Evolutionary conservation across 129 eudicot species (phyloP).

Genomic region (Lonicera japonica): DNA sequence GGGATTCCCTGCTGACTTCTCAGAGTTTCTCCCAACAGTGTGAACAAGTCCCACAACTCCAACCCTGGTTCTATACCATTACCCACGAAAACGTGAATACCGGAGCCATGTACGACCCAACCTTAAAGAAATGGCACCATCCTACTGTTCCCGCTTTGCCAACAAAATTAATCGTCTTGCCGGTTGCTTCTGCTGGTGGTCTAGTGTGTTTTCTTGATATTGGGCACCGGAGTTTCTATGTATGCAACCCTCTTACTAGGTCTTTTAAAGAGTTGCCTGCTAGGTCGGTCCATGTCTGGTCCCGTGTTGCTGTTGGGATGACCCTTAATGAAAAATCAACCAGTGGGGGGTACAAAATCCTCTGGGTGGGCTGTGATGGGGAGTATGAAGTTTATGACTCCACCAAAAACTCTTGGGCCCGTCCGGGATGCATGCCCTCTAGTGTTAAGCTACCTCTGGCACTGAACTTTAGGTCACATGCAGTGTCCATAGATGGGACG

Average conservation of each 20-base stretch:
- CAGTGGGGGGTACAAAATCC: conserved; percentile 50
- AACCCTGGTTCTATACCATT: conserved; percentile 87
- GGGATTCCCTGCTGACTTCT: conserved; percentile 73
- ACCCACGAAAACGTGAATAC: conserved; percentile 72
- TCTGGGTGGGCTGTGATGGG: conserved; percentile 86
- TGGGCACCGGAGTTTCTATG: conserved; percentile 74
- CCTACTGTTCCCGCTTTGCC: conserved; percentile 65
- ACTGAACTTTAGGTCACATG: conserved; percentile 77
- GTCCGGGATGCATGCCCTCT: conserved; percentile 60
- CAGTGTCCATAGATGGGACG: conserved; percentile 48
- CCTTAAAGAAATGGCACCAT: conserved; percentile 80
- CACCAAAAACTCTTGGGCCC: conserved; percentile 40
- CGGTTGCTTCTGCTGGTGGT: conserved; percentile 92
- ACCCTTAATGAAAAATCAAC: conserved; percentile 32
- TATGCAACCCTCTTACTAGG: conserved; percentile 79
- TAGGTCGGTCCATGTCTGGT: conserved; percentile 83
- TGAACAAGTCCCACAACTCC: conserved; percentile 47
- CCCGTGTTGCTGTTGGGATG: conserved; percentile 94
- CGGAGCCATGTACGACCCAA: conserved; percentile 80
- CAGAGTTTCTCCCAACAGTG: conserved; percentile 68
- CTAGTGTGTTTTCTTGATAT: conserved; percentile 85
- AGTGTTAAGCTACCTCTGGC: conserved; percentile 65
- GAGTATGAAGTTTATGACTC: conserved; percentile 86
- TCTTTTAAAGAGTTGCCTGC: conserved; percentile 76
- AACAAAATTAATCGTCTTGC: conserved; percentile 72